phyloP scores from a whole-genome alignment of 441 rosid genomes.

The Manihot esculenta region DNA sequence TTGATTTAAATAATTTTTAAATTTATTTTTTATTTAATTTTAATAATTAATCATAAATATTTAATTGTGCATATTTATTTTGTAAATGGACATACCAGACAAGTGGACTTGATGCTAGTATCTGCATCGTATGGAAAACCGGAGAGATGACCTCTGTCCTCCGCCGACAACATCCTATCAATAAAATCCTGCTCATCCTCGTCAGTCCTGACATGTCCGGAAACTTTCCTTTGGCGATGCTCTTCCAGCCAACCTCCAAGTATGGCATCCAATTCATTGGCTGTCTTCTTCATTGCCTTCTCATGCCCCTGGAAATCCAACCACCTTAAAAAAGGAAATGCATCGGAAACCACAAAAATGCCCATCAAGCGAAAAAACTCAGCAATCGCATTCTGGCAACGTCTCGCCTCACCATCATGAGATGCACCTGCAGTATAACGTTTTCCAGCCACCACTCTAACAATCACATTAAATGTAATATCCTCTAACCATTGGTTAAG shows the following conservation, averaged over 20 bases:
- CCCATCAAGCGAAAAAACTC: conserved; percentile 49
- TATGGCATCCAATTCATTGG: conserved; percentile 39
- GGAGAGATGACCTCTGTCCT: conserved; percentile 29
- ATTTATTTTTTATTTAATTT: no score
- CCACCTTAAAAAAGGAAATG: conserved; percentile 48
- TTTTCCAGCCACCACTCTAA: conserved; percentile 47
- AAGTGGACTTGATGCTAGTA: conserved; percentile 39
- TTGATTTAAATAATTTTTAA: no score
- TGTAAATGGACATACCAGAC: conserved; percentile 26
- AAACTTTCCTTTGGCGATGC: conserved; percentile 39
- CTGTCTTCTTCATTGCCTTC: conserved; percentile 56
- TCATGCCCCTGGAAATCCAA: conserved; percentile 49
- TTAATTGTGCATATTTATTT: no score
- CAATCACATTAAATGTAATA: not conserved
- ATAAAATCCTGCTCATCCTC: conserved; percentile 16
- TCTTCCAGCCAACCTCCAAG: conserved; percentile 51
- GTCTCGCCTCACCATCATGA: conserved; percentile 27
- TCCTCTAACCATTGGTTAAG: not conserved
- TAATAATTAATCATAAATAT: no score
- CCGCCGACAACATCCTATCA: conserved; percentile 39
- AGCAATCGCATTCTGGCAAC: conserved; percentile 31
- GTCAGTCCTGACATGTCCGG: conserved; percentile 9
- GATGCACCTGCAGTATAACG: conserved; percentile 21
- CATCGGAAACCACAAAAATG: conserved; percentile 49
- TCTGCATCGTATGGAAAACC: conserved; percentile 31